These are phyloP conservation scores for Candida broadrunensis DNA, from an alignment of 805 yeast species.

Conservation along the genomic window DNA sequence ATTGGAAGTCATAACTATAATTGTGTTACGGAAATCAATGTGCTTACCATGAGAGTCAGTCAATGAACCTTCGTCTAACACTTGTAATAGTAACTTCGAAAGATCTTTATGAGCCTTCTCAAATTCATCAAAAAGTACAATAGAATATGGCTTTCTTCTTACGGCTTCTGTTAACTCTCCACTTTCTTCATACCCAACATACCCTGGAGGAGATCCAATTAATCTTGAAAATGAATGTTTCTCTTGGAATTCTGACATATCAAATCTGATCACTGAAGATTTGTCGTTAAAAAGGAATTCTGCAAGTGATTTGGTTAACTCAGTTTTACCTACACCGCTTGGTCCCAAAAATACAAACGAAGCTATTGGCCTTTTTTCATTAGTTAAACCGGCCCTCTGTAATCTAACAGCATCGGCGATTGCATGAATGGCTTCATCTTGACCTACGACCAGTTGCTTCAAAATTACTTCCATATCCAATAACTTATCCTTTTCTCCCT, in stretches of 20 bases:
- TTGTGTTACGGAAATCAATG: constrained; percentile 91
- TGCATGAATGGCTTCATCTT: constrained; percentile 88
- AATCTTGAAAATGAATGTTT: constrained; percentile 86
- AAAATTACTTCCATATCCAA: constrained; percentile 82
- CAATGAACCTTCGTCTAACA: constrained; percentile 89
- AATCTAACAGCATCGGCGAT: constrained; percentile 92
- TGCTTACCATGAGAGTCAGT: constrained; percentile 95
- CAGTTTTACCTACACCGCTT: constrained; percentile 98
- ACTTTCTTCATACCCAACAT: constrained; percentile 92
- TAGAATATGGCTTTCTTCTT: constrained; percentile 91
- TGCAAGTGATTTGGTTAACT: constrained; percentile 87
- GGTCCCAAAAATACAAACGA: constrained; percentile 97
- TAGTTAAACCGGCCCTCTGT: constrained; percentile 95
- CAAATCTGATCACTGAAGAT: constrained; percentile 83
- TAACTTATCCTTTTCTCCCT: constrained; percentile 91
- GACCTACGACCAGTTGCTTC: constrained; percentile 83
- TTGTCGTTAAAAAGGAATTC: constrained; percentile 90
- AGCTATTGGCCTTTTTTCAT: constrained; percentile 93
- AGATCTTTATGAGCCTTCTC: constrained; percentile 97
- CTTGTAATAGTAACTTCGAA: constrained; percentile 87
- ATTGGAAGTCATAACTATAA: constrained; percentile 94
- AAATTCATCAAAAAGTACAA: constrained; percentile 90
- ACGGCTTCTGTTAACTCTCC: constrained; percentile 98
- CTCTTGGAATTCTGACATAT: constrained; percentile 98
- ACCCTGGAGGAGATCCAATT: constrained; percentile 98